Evolutionary conservation across 768 basidiomycete genomes (phyloP).

Genomic region (Suillus bovinus): DNA sequence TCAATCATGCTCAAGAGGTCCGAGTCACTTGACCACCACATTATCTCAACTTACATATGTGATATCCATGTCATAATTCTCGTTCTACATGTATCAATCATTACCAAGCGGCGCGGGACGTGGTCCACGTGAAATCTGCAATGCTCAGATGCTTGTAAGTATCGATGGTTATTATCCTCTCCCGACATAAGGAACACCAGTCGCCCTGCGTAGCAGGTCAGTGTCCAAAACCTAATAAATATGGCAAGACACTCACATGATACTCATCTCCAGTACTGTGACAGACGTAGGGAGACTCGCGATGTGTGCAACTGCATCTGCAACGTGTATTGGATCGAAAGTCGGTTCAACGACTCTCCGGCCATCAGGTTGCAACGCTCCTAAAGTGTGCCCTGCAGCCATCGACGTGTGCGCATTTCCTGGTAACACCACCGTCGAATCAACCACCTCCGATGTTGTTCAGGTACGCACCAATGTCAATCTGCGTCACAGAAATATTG

Average conservation of each 20-base stretch:
- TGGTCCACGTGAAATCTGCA: neutral
- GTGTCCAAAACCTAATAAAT: neutral
- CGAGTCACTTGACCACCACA: neutral
- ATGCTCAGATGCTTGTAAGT: too few species aligned
- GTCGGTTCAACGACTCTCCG: constrained; percentile 53
- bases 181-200: constrained; percentile 46
- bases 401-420: constrained; percentile 74
- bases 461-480: constrained; percentile 68
- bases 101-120: neutral
- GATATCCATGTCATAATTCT: neutral
- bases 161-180: constrained; percentile 38
- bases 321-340: constrained; percentile 75
- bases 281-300: constrained; percentile 68
- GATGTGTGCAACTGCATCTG: constrained; percentile 67
- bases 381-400: constrained; percentile 45
- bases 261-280: constrained; percentile 68
- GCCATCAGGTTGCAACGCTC: constrained; percentile 73
- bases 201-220: constrained; percentile 36
- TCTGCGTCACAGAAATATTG: constrained; percentile 76
- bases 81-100: neutral
- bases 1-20: too few species aligned
- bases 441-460: neutral
- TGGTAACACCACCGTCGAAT: constrained; percentile 22
- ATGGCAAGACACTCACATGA: constrained; percentile 56
- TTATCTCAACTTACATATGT: neutral